These are phyloP conservation scores for Xylariaceae sp. DNA, from an alignment of 2,329 filamentous ascomycete species.

Conservation along the genomic window DNA sequence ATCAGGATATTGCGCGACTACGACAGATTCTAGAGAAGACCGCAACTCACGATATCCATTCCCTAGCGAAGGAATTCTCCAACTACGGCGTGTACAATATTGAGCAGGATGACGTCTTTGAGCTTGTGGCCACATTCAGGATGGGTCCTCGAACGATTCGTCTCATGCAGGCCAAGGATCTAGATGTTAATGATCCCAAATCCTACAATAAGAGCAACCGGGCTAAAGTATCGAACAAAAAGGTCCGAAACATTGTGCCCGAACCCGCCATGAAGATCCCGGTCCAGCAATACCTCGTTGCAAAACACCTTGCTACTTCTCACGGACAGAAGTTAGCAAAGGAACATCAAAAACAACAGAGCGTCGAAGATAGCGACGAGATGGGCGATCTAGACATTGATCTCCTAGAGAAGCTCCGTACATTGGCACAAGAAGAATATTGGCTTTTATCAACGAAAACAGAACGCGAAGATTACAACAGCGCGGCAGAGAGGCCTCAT, in stretches of 20 bases:
- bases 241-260: neutral
- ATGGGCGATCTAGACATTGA: neutral
- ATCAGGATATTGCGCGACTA: neutral
- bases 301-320: neutral
- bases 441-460: neutral
- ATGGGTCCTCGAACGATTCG: constrained; percentile 4
- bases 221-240: neutral
- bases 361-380: neutral
- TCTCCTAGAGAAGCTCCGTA: neutral
- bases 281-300: constrained; percentile 18
- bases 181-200: constrained; percentile 8
- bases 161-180: constrained; percentile 18
- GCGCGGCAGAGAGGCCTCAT: neutral
- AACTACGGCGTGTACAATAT: neutral
- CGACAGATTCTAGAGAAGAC: neutral
- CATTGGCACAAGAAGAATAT: neutral
- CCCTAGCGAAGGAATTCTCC: neutral
- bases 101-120: neutral
- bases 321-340: too few species aligned
- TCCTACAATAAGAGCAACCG: neutral
- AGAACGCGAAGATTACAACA: neutral
- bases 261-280: constrained; percentile 1
- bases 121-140: neutral
- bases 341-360: neutral
- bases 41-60: neutral